A percentile compares a stretch with the other conserved stretches of the same genome.
phyloP scores from a whole-genome alignment of 371 early-diverging fungal species.

The Actinomortierella ambigua region DNA sequence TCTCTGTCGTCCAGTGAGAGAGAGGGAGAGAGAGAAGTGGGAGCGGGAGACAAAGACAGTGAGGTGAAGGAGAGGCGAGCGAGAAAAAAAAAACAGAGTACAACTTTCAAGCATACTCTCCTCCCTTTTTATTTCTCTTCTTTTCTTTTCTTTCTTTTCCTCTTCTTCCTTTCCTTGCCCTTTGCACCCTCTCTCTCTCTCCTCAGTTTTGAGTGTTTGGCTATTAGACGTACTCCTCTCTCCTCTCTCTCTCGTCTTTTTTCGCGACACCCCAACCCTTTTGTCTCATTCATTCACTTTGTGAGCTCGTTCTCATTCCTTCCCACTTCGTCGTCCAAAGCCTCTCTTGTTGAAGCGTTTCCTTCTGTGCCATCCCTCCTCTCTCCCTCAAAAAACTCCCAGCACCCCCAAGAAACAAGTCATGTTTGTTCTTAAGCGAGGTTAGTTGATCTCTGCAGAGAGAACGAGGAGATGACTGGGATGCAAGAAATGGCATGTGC shows the following conservation, averaged over 20 bases:
- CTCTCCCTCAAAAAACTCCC: background rate
- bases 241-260: too few species aligned
- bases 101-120: too few species aligned
- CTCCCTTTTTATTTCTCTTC: background rate
- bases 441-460: slow-evolving; percentile 9
- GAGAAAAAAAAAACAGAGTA: too few species aligned
- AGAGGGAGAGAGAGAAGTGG: too few species aligned
- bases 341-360: too few species aligned
- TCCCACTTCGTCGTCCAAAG: too few species aligned
- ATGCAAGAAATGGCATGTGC: background rate
- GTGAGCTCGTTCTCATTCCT: too few species aligned
- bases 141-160: background rate
- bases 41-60: too few species aligned
- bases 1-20: too few species aligned
- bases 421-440: slow-evolving; percentile 48
- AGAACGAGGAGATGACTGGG: background rate
- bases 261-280: background rate
- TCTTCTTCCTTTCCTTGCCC: background rate
- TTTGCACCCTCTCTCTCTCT: background rate
- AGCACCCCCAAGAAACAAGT: background rate
- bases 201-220: background rate
- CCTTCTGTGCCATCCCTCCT: background rate
- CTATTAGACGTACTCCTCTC: too few species aligned
- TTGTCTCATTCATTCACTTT: too few species aligned
- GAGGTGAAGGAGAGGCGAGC: too few species aligned